Percentiles rank a stretch among this genome's conserved stretches.
Conservation (phyloP, 768 basidiomycete species). For the Suillus lakei region DNA sequence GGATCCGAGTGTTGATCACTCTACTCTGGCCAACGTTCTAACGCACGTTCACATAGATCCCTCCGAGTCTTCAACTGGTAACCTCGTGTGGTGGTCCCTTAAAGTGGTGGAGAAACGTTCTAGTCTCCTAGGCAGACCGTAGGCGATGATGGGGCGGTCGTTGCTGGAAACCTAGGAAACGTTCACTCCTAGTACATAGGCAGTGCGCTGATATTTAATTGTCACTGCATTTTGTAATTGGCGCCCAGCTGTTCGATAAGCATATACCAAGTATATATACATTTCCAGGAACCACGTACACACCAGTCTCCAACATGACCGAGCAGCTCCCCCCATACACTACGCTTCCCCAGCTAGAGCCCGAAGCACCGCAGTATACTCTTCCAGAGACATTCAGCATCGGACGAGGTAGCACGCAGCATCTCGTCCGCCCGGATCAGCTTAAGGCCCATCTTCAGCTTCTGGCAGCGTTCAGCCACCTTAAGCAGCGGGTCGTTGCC, state of each 20-base stretch:
- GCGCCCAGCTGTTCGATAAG: not conserved
- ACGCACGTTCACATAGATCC: not conserved
- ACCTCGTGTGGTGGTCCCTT: not conserved
- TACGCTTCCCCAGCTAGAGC: conserved; percentile 46
- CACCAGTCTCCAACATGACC: conserved; percentile 46
- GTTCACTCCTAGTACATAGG: not conserved
- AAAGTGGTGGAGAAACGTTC: too few relatives aligned
- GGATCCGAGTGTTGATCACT: not conserved
- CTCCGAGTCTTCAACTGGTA: not conserved
- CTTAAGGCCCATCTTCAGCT: conserved; percentile 37
- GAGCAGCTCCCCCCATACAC: conserved; percentile 67
- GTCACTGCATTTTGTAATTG: not conserved
- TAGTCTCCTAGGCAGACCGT: too few relatives aligned
- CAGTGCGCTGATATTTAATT: not conserved
- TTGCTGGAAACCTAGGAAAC: too few relatives aligned
- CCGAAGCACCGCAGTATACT: conserved; percentile 13
- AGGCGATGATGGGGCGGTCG: too few relatives aligned
- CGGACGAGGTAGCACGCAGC: conserved; percentile 1
- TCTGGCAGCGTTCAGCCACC: conserved; percentile 30
- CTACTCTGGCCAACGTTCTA: not conserved
- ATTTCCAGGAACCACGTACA: not conserved
- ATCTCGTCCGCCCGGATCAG: conserved; percentile 28
- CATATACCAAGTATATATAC: not conserved
- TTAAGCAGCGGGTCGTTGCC: conserved; percentile 21
- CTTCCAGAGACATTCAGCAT: conserved; percentile 23